A percentile compares a stretch with the other conserved stretches of the same genome.
phyloP scores from a whole-genome alignment of 2,329 filamentous ascomycete genomes.

The Alternaria longipes region DNA sequence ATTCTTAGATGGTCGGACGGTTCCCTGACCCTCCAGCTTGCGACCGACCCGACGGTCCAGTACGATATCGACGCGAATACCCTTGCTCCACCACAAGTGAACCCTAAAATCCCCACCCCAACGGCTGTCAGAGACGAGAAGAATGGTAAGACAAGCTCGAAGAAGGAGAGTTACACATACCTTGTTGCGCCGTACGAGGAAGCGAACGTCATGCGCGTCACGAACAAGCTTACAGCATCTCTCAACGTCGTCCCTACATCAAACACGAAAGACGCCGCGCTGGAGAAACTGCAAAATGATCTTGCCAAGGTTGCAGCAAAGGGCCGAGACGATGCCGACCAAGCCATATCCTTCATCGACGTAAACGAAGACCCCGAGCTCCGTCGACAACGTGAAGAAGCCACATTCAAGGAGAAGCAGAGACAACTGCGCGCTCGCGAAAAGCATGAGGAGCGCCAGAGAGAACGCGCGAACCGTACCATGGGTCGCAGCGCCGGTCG shows the following conservation, averaged over 20 bases:
- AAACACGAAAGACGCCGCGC: slow-evolving; percentile 74
- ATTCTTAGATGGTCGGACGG: slow-evolving; percentile 83
- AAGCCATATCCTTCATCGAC: slow-evolving; percentile 71
- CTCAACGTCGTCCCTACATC: slow-evolving; percentile 74
- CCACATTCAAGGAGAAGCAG: slow-evolving; percentile 76
- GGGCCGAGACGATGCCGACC: slow-evolving; percentile 56
- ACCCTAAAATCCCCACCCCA: slow-evolving; percentile 60
- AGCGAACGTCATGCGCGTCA: slow-evolving; percentile 73
- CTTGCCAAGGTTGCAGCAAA: slow-evolving; percentile 70
- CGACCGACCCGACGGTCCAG: slow-evolving; percentile 71
- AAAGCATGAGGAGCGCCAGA: slow-evolving; percentile 71
- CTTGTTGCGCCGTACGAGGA: slow-evolving; percentile 75
- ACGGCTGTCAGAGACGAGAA: slow-evolving; percentile 43
- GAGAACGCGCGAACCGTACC: slow-evolving; percentile 63
- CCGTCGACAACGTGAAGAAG: slow-evolving; percentile 76
- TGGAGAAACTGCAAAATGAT: slow-evolving; percentile 72
- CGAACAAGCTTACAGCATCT: slow-evolving; percentile 79
- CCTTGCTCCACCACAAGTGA: slow-evolving; percentile 68
- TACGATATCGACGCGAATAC: slow-evolving; percentile 77
- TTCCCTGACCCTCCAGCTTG: slow-evolving; percentile 77
- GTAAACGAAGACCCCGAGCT: slow-evolving; percentile 79
- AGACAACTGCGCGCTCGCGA: slow-evolving; percentile 70
- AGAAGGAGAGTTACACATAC: slow-evolving; percentile 78
- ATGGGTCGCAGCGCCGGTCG: slow-evolving; percentile 62
- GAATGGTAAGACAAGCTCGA: slow-evolving; percentile 39